phyloP scores from a whole-genome alignment of 2,329 filamentous ascomycete genomes.

The Macrophomina tecta region DNA sequence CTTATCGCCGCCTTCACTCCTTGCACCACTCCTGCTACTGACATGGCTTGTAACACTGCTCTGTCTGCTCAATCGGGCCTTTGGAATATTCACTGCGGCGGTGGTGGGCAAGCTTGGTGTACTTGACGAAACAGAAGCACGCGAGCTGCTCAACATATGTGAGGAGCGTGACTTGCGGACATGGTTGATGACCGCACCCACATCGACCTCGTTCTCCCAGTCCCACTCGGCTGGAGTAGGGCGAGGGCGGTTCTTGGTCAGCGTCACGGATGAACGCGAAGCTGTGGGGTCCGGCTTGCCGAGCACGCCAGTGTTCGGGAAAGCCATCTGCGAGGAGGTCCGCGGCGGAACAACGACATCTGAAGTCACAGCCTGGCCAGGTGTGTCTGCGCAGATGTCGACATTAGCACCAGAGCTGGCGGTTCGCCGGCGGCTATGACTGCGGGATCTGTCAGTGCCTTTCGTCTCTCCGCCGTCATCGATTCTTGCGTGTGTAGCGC shows the following conservation, averaged over 20 bases:
- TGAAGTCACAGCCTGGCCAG: not conserved
- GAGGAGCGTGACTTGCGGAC: constrained; percentile 18
- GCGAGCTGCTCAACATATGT: not conserved
- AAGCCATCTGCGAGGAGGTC: not conserved
- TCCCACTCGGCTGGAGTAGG: not conserved
- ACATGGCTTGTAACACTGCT: constrained; percentile 24
- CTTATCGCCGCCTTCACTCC: not conserved
- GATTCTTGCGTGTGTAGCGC: not conserved
- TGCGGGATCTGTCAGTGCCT: constrained; percentile 6
- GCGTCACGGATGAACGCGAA: constrained; percentile 34
- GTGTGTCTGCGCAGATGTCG: constrained; percentile 29
- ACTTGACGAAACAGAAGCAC: not conserved
- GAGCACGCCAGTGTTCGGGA: not conserved
- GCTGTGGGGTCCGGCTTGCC: constrained; percentile 27
- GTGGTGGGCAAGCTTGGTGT: not conserved
- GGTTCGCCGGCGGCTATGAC: constrained; percentile 42
- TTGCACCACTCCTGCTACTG: constrained; percentile 6
- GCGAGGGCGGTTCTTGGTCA: not conserved
- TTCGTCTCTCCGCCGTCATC: not conserved
- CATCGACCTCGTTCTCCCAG: constrained; percentile 7
- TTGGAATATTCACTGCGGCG: not conserved
- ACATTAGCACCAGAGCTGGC: constrained; percentile 43
- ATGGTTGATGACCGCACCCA: constrained; percentile 11
- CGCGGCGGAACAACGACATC: not conserved
- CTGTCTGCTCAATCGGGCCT: constrained; percentile 3